phyloP scores from a whole-genome alignment of 2,329 filamentous ascomycete genomes.

The Phyllosticta paracitricarpa region DNA sequence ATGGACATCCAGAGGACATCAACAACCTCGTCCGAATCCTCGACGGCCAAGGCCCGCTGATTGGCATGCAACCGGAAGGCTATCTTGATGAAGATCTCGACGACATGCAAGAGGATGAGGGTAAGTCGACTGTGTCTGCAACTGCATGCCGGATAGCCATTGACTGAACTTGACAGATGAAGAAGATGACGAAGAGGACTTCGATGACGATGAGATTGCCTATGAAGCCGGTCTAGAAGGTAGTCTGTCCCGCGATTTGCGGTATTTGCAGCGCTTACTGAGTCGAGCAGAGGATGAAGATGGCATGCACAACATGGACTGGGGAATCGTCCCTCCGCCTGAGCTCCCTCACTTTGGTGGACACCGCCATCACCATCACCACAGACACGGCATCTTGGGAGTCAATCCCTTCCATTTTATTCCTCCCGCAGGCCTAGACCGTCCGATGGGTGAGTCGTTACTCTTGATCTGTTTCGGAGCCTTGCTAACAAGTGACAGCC shows the following conservation, averaged over 20 bases:
- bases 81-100: constrained; percentile 51
- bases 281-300: constrained; percentile 30
- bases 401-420: constrained; percentile 26
- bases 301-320: constrained; percentile 31
- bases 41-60: constrained; percentile 29
- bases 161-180: constrained; percentile 14
- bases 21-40: constrained; percentile 18
- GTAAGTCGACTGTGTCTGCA: constrained; percentile 33
- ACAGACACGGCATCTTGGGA: constrained; percentile 48
- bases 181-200: constrained; percentile 53
- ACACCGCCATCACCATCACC: constrained; percentile 38
- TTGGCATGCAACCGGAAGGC: constrained; percentile 38
- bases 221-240: constrained; percentile 41
- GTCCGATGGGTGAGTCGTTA: constrained; percentile 24
- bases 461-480: neutral
- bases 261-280: constrained; percentile 8
- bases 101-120: constrained; percentile 49
- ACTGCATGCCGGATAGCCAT: neutral
- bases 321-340: constrained; percentile 37
- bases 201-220: constrained; percentile 56
- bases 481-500: constrained; percentile 24
- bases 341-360: constrained; percentile 35
- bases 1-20: constrained; percentile 28
- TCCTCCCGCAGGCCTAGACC: constrained; percentile 43
- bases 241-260: constrained; percentile 10